A percentile compares a stretch with the other conserved stretches of the same genome.
Conservation (phyloP, 495 filamentous ascomycete species). For the Hyaloscypha finlandica region DNA sequence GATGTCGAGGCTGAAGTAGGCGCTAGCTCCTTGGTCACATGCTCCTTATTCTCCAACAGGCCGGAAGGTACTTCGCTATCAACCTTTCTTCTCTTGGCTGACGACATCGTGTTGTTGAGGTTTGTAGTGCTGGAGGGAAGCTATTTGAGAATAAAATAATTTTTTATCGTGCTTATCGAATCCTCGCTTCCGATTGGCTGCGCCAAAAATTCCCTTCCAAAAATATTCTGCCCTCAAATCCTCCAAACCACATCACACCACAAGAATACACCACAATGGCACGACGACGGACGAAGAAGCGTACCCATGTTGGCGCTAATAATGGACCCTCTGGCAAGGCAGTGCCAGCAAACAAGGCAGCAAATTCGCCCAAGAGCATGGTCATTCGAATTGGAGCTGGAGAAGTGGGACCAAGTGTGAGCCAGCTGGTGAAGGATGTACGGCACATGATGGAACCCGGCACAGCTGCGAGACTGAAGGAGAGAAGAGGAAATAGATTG, state of each 20-base stretch:
- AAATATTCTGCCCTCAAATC: constrained; percentile 25
- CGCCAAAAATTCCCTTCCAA: constrained; percentile 10
- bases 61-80: constrained; percentile 17
- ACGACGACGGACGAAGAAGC: constrained; percentile 80
- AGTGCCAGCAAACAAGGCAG: constrained; percentile 13
- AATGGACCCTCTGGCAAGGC: constrained; percentile 48
- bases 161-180: constrained; percentile 32
- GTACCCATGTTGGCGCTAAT: constrained; percentile 74
- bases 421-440: constrained; percentile 89
- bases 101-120: constrained; percentile 26
- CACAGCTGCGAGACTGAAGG: constrained; percentile 83
- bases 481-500: constrained; percentile 86
- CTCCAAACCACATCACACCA: constrained; percentile 13
- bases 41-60: constrained; percentile 20
- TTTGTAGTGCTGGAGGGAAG: constrained; percentile 5
- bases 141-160: constrained; percentile 23
- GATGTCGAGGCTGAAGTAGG: constrained; percentile 15
- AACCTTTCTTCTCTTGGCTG: constrained; percentile 34
- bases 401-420: constrained; percentile 89
- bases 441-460: constrained; percentile 93
- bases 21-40: neutral
- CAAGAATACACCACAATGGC: constrained; percentile 59
- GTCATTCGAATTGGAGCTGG: constrained; percentile 95
- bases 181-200: constrained; percentile 26
- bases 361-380: constrained; percentile 82